A percentile compares a stretch with the other conserved stretches of the same genome.
These are phyloP conservation scores for Pseudonitzschia multistriata DNA, from an alignment of 108 stramenopile genomes.

Conservation along the genomic window DNA sequence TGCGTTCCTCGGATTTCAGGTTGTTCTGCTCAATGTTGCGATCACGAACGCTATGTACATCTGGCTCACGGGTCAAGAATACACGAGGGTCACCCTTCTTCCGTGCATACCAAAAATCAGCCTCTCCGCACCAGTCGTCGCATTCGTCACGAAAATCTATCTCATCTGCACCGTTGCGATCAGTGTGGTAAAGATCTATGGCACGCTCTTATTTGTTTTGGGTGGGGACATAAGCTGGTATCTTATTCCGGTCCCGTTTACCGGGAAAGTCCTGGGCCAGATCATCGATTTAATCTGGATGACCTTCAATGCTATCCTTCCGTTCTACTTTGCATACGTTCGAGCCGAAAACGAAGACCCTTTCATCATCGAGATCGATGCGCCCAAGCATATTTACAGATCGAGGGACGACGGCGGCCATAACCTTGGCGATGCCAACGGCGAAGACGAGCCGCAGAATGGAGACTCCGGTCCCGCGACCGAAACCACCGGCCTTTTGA, in stretches of 20 bases:
- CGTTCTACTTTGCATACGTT: conserved; percentile 10
- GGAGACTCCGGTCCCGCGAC: no score
- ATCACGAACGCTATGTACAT: conserved; percentile 9
- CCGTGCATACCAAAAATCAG: background rate
- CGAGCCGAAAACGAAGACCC: conserved; percentile 9
- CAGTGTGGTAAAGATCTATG: conserved; percentile 5
- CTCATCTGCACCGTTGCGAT: background rate
- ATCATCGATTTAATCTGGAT: conserved; percentile 22
- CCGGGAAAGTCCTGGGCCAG: conserved; percentile 9
- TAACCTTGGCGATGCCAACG: no score
- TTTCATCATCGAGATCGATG: background rate
- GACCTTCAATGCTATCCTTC: conserved; percentile 32
- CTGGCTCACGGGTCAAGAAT: conserved; percentile 3
- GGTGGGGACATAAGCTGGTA: background rate
- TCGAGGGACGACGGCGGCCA: no score
- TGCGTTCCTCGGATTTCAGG: conserved; percentile 22
- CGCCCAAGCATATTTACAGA: background rate
- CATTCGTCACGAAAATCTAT: background rate
- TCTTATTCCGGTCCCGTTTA: background rate
- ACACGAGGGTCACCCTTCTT: no score
- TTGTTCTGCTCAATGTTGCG: conserved; percentile 12
- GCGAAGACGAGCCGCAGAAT: no score
- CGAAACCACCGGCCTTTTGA: no score
- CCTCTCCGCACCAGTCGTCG: background rate
- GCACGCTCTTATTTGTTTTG: background rate